Conservation (phyloP, 1,284 basidiomycete genomes). For the Trichosporon asahii region DNA sequence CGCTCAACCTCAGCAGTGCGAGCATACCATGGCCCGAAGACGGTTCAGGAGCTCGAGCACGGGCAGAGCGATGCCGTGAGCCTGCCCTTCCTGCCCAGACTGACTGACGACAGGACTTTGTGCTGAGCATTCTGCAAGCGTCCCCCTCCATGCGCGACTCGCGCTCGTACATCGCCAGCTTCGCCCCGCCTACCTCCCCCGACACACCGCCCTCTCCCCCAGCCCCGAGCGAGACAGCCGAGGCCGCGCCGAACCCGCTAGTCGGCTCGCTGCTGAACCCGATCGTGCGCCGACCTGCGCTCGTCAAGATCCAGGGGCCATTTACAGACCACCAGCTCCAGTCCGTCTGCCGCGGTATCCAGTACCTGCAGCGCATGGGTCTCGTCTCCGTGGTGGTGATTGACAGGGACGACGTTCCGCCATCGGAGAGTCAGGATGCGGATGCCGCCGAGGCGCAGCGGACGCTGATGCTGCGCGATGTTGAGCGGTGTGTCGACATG, state of each 20-base stretch:
- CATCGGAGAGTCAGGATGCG: conserved; percentile 58
- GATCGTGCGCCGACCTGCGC: conserved; percentile 60
- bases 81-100: too few relatives aligned
- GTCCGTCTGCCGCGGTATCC: conserved; percentile 87
- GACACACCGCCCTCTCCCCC: conserved; percentile 25
- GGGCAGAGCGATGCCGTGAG: conserved; percentile 13
- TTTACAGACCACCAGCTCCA: conserved; percentile 94
- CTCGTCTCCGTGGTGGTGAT: conserved; percentile 92
- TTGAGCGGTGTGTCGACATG: conserved; percentile 74
- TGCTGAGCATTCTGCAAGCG: conserved; percentile 88
- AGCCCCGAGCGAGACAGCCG: conserved; percentile 25
- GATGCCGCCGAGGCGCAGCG: conserved; percentile 41
- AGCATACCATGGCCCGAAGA: background rate
- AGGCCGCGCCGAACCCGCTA: conserved; percentile 57
- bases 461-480: conserved; percentile 77
- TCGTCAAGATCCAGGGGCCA: conserved; percentile 96
- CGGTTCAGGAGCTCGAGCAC: conserved; percentile 2
- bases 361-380: conserved; percentile 92
- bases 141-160: conserved; percentile 90
- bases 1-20: background rate
- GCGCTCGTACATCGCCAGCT: conserved; percentile 81
- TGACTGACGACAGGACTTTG: conserved; percentile 74
- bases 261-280: conserved; percentile 82
- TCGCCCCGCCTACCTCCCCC: conserved; percentile 55
- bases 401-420: conserved; percentile 75